phyloP scores from a whole-genome alignment of 1,139 yeast genomes.

The Zygosaccharomyces sapae region DNA sequence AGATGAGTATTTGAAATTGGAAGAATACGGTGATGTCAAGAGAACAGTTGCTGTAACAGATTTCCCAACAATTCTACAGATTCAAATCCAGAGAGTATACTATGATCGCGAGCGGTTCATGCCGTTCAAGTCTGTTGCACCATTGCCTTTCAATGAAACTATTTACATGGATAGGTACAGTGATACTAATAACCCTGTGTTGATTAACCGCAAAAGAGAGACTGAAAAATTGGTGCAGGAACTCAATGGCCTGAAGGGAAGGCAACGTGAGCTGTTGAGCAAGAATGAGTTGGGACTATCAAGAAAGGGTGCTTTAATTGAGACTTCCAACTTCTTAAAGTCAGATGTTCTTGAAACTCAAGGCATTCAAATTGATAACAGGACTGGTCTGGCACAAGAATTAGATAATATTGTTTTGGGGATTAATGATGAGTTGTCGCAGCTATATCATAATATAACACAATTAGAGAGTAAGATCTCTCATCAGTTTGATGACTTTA shows the following conservation, averaged over 20 bases:
- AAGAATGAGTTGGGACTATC: constrained; percentile 46
- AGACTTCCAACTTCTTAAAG: constrained; percentile 56
- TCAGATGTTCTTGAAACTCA: constrained; percentile 38
- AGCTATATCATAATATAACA: constrained; percentile 41
- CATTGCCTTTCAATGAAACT: constrained; percentile 71
- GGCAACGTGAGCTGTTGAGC: constrained; percentile 42
- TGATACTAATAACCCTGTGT: constrained; percentile 60
- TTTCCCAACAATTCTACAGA: constrained; percentile 77
- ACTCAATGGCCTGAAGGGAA: constrained; percentile 43
- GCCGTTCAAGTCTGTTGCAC: constrained; percentile 79
- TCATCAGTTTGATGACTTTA: constrained; percentile 57
- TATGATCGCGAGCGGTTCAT: constrained; percentile 69
- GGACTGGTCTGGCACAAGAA: constrained; percentile 29
- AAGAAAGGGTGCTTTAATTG: constrained; percentile 49
- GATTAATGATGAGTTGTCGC: constrained; percentile 41
- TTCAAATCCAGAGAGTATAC: constrained; percentile 90
- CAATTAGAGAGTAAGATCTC: constrained; percentile 47
- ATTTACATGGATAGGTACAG: constrained; percentile 84
- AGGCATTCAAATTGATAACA: constrained; percentile 36
- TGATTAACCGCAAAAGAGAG: constrained; percentile 51
- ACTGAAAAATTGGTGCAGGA: constrained; percentile 62
- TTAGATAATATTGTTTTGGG: constrained; percentile 29
- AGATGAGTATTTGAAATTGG: constrained; percentile 59
- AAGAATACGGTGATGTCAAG: constrained; percentile 65
- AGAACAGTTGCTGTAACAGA: constrained; percentile 66